phyloP scores from a whole-genome alignment of 2,329 filamentous ascomycete species.

The Cytospora paraplurivora region DNA sequence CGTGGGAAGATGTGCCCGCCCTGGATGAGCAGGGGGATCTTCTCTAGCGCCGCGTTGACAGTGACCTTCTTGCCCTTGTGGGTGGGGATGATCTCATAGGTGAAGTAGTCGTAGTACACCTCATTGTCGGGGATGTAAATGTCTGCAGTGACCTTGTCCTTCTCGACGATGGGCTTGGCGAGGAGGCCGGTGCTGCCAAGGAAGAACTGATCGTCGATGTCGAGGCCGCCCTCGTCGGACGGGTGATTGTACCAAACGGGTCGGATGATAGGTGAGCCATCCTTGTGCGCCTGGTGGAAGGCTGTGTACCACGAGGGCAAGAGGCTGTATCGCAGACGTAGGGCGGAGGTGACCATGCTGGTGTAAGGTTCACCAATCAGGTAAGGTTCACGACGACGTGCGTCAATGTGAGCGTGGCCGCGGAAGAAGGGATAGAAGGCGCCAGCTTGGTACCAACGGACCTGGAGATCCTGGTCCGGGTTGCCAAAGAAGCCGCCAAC shows the following conservation, averaged over 20 bases:
- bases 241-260: conserved; percentile 95
- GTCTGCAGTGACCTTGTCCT: conserved; percentile 71
- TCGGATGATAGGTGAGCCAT: conserved; percentile 83
- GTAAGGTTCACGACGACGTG: conserved; percentile 91
- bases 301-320: conserved; percentile 96
- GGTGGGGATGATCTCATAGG: conserved; percentile 72
- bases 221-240: conserved; percentile 81
- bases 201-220: conserved; percentile 90
- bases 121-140: conserved; percentile 89
- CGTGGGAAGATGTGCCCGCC: conserved; percentile 91
- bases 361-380: conserved; percentile 82
- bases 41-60: conserved; percentile 77
- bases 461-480: conserved; percentile 86
- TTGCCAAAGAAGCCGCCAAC: conserved; percentile 99
- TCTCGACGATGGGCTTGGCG: conserved; percentile 84
- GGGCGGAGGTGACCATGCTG: conserved; percentile 80
- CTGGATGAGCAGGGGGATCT: conserved; percentile 87
- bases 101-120: conserved; percentile 94
- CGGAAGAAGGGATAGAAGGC: conserved; percentile 99
- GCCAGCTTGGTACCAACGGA: conserved; percentile 94
- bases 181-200: conserved; percentile 85
- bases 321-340: conserved; percentile 85
- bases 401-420: conserved; percentile 94
- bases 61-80: conserved; percentile 70
- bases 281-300: conserved; percentile 83